These are phyloP conservation scores for Pythium coloratum DNA, from an alignment of 352 stramenopile species.

Conservation along the genomic window DNA sequence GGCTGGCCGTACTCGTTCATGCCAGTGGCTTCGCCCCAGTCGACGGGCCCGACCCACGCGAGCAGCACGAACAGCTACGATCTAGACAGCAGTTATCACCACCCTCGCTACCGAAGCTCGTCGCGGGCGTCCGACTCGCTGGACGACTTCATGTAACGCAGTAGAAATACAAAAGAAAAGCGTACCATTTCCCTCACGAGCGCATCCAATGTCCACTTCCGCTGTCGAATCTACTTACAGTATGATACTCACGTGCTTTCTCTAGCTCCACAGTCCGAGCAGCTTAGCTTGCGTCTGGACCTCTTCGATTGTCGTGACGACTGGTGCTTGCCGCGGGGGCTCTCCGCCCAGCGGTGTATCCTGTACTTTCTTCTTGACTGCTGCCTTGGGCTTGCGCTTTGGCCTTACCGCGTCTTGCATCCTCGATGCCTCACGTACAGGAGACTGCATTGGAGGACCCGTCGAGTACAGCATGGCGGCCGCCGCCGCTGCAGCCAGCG, in stretches of 20 bases:
- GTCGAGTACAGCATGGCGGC: constrained; percentile 25
- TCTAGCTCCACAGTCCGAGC: constrained; percentile 28
- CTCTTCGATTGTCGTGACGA: constrained; percentile 25
- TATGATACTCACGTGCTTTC: background rate
- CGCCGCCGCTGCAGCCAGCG: constrained; percentile 15
- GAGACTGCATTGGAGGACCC: background rate
- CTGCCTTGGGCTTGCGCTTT: constrained; percentile 3
- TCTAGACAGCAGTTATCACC: background rate
- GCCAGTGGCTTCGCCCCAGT: background rate
- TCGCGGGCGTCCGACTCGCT: constrained; percentile 5
- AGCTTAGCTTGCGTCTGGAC: constrained; percentile 26
- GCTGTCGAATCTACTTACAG: background rate
- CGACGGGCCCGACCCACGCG: background rate
- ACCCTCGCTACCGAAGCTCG: constrained; percentile 4
- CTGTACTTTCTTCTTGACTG: background rate
- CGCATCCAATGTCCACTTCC: background rate
- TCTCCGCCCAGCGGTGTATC: background rate
- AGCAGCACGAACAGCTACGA: constrained; percentile 5
- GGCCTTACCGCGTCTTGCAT: background rate
- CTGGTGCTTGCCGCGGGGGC: background rate
- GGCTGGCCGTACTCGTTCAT: constrained; percentile 3
- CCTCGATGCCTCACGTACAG: background rate
- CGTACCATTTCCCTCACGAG: background rate
- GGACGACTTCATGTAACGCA: constrained; percentile 21
- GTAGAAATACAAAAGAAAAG: background rate